Evolutionary conservation across 2,329 filamentous ascomycete genomes (phyloP), one percentile per base, ranked within the genome.

Genomic region (Xylaria sp.): DNA sequence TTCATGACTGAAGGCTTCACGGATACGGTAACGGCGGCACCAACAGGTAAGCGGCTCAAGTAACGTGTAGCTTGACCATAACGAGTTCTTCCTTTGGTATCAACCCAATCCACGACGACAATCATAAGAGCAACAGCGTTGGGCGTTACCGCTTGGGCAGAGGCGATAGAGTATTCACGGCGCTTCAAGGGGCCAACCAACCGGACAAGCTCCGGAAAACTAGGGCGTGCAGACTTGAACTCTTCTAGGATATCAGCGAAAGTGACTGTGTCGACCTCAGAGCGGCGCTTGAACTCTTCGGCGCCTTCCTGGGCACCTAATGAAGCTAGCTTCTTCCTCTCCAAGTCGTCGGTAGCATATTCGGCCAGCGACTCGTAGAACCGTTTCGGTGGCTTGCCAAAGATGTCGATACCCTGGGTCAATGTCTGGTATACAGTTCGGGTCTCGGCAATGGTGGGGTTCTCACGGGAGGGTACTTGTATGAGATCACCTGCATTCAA

Each of bases 1-100:
- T 98, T 99, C 96, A 99, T 99, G 72, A 98, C 96, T 27, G 94
- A 97, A 0, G 96, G 93, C 85, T 99, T 99, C 79, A 99, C 94
- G 38, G 92, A 97, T 65, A 93, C 96, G 2, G 94, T 97, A 70
- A 99, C 89, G 38, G 90, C 84, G 42, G 92, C 83, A 58, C 96
- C 96, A 13, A 92, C 83, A 13, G 86, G 85, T 39, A 99, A 90
- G 31, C 84, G 79, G 80, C 90, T 91, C 71, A 99, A 89, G 84
- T 96, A 99, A 72, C 91, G 91, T 11, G 95, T 97, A 7, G 96
- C 95, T 79, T 97, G 94, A 61, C 96, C 96, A 77, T 93, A 95
- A 73, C 96, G 94, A 74, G 92, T 91, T 77, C 94, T 93, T 76
- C 95, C 95, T 75, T 88, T 87, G 71, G 92, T 86, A 80, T 98